Conservation (phyloP, 345 rosid species). For the Rhizophora apiculata region DNA sequence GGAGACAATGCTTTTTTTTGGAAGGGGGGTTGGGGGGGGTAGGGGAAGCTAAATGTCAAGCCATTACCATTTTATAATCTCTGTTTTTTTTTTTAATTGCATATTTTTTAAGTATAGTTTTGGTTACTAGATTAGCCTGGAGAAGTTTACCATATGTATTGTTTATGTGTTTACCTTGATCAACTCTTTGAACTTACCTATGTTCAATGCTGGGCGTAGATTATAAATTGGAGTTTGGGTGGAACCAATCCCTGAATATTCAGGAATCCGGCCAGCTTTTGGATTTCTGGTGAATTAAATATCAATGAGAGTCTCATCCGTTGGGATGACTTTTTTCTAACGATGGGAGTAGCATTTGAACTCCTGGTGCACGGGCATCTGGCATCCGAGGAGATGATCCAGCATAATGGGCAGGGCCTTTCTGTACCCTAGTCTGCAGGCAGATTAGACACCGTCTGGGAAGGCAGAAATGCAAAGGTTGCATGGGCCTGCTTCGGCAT, state of each 20-base stretch:
- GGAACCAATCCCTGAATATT: constrained; percentile 4
- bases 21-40: too few relatives aligned
- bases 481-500: too few relatives aligned
- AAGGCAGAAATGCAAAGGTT: too few relatives aligned
- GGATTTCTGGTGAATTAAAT: neutral
- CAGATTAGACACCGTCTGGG: too few relatives aligned
- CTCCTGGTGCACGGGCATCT: neutral
- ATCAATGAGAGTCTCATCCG: neutral
- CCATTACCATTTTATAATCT: neutral
- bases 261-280: neutral
- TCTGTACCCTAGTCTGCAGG: too few relatives aligned
- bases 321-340: too few relatives aligned
- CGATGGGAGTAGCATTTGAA: too few relatives aligned
- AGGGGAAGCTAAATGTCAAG: neutral
- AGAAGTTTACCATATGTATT: neutral
- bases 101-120: neutral
- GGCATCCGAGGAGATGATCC: constrained; percentile 1
- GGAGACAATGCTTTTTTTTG: neutral
- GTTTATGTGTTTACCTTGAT: neutral
- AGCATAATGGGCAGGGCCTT: too few relatives aligned
- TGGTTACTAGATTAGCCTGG: neutral
- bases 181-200: neutral
- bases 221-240: constrained; percentile 13
- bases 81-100: too few relatives aligned
- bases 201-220: constrained; percentile 10